phyloP scores from a whole-genome alignment of 371 early-diverging fungal genomes.

The Mycotypha africana region DNA sequence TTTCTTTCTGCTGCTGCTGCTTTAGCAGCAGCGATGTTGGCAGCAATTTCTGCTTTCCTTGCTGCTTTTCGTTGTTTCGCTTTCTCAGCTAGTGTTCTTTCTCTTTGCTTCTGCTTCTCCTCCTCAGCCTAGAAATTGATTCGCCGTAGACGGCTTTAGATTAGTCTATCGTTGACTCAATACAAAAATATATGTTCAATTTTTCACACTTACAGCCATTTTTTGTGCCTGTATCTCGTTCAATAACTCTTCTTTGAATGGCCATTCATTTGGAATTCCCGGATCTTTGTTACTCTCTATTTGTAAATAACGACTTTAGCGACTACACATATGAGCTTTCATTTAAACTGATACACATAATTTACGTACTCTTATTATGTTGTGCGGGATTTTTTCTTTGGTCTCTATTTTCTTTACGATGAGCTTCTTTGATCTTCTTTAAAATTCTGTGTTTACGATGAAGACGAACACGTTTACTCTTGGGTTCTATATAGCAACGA shows the following conservation, averaged over 20 bases:
- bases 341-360: too few relatives aligned
- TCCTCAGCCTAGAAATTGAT: constrained; percentile 14
- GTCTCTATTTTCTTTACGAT: constrained; percentile 67
- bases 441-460: constrained; percentile 72
- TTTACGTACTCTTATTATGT: constrained; percentile 44
- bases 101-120: constrained; percentile 18
- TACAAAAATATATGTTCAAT: too few relatives aligned
- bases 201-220: too few relatives aligned
- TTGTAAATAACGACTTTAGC: too few relatives aligned
- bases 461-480: constrained; percentile 72
- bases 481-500: constrained; percentile 11
- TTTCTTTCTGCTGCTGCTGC: constrained; percentile 10
- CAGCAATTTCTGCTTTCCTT: constrained; percentile 13
- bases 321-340: too few relatives aligned
- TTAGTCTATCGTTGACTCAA: too few relatives aligned
- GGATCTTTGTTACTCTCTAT: constrained; percentile 43
- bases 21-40: constrained; percentile 11
- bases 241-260: constrained; percentile 47
- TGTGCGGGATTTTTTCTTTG: constrained; percentile 61
- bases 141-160: too few relatives aligned
- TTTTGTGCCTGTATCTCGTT: constrained; percentile 47
- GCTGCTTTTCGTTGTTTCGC: constrained; percentile 19
- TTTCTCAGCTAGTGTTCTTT: constrained; percentile 16
- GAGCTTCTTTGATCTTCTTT: constrained; percentile 69
- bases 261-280: constrained; percentile 49